Conservation (phyloP, 2,329 filamentous ascomycete species). For the Aschersonia sp. region DNA sequence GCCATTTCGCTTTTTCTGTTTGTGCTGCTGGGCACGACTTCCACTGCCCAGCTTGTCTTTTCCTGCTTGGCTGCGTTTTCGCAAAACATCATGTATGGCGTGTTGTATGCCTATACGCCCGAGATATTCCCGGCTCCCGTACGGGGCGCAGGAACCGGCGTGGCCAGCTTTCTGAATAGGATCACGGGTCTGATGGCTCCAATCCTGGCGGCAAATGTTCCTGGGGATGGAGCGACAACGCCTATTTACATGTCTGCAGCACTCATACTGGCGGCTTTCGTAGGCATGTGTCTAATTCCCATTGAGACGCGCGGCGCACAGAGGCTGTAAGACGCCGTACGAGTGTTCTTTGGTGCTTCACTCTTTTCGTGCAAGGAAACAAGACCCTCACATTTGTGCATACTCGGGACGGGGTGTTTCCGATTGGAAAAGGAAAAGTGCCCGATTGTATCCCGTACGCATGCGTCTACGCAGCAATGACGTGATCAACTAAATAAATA, state of each 20-base stretch:
- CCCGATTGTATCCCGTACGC: no score
- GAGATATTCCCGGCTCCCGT: slow-evolving; percentile 63
- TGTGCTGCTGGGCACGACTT: slow-evolving; percentile 40
- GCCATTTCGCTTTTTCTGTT: slow-evolving; percentile 57
- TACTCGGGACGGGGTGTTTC: no score
- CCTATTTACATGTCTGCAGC: slow-evolving; percentile 43
- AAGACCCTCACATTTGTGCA: no score
- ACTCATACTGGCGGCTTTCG: slow-evolving; percentile 43
- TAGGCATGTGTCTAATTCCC: slow-evolving; percentile 44
- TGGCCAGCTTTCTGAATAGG: slow-evolving; percentile 57
- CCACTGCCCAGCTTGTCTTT: slow-evolving; percentile 46
- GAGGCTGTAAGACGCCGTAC: slow-evolving; percentile 24
- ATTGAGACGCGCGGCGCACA: slow-evolving; percentile 49
- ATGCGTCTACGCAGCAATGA: no score
- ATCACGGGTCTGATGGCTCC: slow-evolving; percentile 54
- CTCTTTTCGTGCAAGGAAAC: no score
- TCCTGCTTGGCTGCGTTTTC: slow-evolving; percentile 55
- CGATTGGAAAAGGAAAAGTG: no score
- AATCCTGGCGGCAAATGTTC: slow-evolving; percentile 47
- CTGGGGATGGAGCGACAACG: slow-evolving; percentile 39
- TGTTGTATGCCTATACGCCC: slow-evolving; percentile 63
- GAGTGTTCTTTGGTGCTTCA: neutral
- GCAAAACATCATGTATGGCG: slow-evolving; percentile 66
- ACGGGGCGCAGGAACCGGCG: slow-evolving; percentile 56
- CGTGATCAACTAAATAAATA: no score